Evolutionary conservation across 1,139 yeast species (phyloP), one percentile per base, ranked within the genome.

Genomic region (Saccharomyces hybrid): DNA sequence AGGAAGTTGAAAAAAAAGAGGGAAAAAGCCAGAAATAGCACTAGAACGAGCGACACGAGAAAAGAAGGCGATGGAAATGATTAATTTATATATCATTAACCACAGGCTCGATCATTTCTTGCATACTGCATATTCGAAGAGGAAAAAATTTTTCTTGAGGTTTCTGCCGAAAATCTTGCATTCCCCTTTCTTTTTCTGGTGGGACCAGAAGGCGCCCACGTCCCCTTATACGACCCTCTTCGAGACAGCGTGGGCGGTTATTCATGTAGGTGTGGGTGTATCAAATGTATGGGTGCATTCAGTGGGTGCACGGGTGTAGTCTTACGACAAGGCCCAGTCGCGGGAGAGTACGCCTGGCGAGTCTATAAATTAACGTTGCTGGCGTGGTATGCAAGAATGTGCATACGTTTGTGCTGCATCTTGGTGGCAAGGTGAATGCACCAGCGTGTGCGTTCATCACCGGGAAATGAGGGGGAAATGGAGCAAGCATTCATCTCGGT

Each of bases 31-130:
- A 26, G 42, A 48, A 51, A 26, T 21, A 49, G 24, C 26, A 38
- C n/a, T 19, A 19, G 26, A 38, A 38, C 24, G 44, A 38, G 26
- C 44, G 26, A 16, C 44, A 38, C 44, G 24, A 44, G 48, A 49
- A 49, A 16, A 31, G 42, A 49, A 34, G 28, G 28, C 16, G 26
- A 38, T 44, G 28, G 28, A 29, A 21, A 19, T 16, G 21, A 49
- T 21, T 44, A 26, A 21, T 28, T 38, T 49, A 49, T 49, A 49
- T 49, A 49, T 49, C 21, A 24, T 32, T 21, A 38, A 21, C 44
- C 9, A 38, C 44, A 9, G 44, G 24, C 44, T 38, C 44, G 44
- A 38, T 38, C 44, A 38, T 9, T 9, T 6, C 19, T n/a, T 4
- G 11, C 26, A 21, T 38, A 21, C 24, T 9, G 44, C 44, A 38